These are phyloP conservation scores for Naganishia vishniacii DNA, from an alignment of 768 basidiomycete species.

Conservation along the genomic window DNA sequence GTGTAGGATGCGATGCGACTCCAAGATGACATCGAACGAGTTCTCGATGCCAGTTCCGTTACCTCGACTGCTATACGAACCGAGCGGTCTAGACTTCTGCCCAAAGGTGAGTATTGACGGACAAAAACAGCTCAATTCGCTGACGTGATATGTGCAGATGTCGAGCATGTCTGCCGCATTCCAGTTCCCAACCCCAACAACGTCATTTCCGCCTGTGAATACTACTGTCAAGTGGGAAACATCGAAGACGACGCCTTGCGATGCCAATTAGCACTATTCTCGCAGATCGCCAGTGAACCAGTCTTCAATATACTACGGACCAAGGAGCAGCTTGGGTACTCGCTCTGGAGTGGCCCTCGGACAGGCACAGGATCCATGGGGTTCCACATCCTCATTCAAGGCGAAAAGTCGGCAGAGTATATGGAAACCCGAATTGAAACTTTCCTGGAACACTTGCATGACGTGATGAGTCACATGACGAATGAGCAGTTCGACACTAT, in stretches of 20 bases:
- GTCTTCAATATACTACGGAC: slow-evolving; percentile 85
- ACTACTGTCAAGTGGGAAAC: slow-evolving; percentile 75
- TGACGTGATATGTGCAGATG: slow-evolving; percentile 52
- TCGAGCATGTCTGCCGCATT: slow-evolving; percentile 62
- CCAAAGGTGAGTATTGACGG: slow-evolving; percentile 55
- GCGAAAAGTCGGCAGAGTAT: slow-evolving; percentile 70
- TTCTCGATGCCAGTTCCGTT: slow-evolving; percentile 57
- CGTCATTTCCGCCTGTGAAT: slow-evolving; percentile 77
- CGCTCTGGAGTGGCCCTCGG: slow-evolving; percentile 58
- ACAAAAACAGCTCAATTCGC: not conserved
- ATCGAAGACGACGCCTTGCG: slow-evolving; percentile 62
- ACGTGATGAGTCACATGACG: slow-evolving; percentile 62
- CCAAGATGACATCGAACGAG: slow-evolving; percentile 64
- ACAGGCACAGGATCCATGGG: slow-evolving; percentile 66
- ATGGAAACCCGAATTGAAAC: slow-evolving; percentile 82
- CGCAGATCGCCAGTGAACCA: slow-evolving; percentile 79
- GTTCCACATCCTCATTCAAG: slow-evolving; percentile 77
- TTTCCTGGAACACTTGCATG: slow-evolving; percentile 72
- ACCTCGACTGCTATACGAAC: slow-evolving; percentile 55
- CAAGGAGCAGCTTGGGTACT: slow-evolving; percentile 90
- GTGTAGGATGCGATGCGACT: slow-evolving; percentile 69
- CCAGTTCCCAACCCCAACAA: slow-evolving; percentile 76
- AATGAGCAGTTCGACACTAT: slow-evolving; percentile 71
- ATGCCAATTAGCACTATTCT: slow-evolving; percentile 64
- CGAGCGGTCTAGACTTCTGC: slow-evolving; percentile 59